Evolutionary conservation across 306 rosid genomes (phyloP).

Genomic region (Ziziphus jujuba): DNA sequence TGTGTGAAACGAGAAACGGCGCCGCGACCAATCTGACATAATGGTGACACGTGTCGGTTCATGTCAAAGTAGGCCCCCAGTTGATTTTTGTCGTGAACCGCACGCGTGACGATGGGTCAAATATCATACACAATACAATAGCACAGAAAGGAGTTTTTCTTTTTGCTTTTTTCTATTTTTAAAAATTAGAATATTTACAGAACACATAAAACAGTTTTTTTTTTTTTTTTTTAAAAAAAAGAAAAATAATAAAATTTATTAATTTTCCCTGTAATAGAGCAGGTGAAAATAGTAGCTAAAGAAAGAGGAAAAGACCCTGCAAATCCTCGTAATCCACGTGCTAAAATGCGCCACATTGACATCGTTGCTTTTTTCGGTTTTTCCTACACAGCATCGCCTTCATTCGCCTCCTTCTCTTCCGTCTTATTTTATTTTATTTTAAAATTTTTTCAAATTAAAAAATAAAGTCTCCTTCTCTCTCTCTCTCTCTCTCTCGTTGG

Average conservation of each 20-base stretch:
- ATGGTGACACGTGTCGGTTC: slow-evolving; percentile 45
- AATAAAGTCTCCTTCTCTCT: background rate
- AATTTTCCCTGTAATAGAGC: background rate
- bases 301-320: slow-evolving; percentile 9
- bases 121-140: slow-evolving; percentile 34
- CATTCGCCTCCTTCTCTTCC: background rate
- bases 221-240: background rate
- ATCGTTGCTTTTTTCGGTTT: slow-evolving; percentile 5
- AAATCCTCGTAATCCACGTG: slow-evolving; percentile 54
- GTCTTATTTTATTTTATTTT: background rate
- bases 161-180: background rate
- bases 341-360: slow-evolving; percentile 36
- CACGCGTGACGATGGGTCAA: slow-evolving; percentile 82
- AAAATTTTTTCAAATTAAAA: too few relatives aligned
- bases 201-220: too few relatives aligned
- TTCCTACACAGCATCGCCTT: background rate
- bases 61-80: slow-evolving; percentile 6
- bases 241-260: background rate
- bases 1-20: slow-evolving; percentile 47
- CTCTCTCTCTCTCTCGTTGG: background rate
- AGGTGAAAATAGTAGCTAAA: slow-evolving; percentile 12
- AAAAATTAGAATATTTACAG: background rate
- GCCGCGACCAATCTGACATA: slow-evolving; percentile 29
- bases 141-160: slow-evolving; percentile 24
- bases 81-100: slow-evolving; percentile 67